Percentiles rank a stretch among this genome's conserved stretches.
phyloP scores from a whole-genome alignment of 2,329 filamentous ascomycete species.

The Magnaporthales sp. region DNA sequence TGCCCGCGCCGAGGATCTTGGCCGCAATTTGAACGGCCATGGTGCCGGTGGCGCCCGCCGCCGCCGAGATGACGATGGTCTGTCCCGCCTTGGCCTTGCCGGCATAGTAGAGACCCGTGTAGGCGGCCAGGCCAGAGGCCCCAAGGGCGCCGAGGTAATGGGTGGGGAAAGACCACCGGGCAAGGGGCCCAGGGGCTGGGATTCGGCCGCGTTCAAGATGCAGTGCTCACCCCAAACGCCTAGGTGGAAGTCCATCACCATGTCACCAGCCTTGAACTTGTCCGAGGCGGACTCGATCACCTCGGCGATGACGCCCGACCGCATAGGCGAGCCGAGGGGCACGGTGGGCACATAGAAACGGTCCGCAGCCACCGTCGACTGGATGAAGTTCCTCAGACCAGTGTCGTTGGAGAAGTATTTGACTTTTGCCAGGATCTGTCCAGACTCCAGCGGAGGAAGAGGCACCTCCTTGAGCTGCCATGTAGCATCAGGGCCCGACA shows the following conservation, averaged over 20 bases:
- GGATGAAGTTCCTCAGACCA: conserved; percentile 19
- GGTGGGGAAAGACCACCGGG: conserved; percentile 15
- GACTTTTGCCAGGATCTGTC: conserved; percentile 16
- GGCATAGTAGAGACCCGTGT: conserved; percentile 31
- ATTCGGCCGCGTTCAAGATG: conserved; percentile 14
- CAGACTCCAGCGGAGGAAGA: conserved; percentile 15
- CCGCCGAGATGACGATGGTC: conserved; percentile 34
- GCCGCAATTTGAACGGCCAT: conserved; percentile 45
- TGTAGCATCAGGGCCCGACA: conserved; percentile 18
- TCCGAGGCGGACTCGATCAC: conserved; percentile 17
- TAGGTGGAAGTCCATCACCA: conserved; percentile 17
- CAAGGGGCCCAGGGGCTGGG: conserved; percentile 12
- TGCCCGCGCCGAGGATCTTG: conserved; percentile 33
- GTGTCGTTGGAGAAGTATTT: conserved; percentile 21
- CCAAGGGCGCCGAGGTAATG: conserved; percentile 20
- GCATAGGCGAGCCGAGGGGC: conserved; percentile 17
- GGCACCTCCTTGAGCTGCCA: conserved; percentile 17
- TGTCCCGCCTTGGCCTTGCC: conserved; percentile 27
- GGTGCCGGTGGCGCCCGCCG: conserved; percentile 37
- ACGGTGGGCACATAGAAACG: conserved; percentile 19
- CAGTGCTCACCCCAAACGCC: conserved; percentile 18
- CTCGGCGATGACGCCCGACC: conserved; percentile 18
- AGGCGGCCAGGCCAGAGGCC: conserved; percentile 31
- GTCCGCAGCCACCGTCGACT: conserved; percentile 15
- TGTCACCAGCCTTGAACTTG: conserved; percentile 13